Conservation (phyloP, 75 land plant genomes). For the Selaginella tamariscina region DNA sequence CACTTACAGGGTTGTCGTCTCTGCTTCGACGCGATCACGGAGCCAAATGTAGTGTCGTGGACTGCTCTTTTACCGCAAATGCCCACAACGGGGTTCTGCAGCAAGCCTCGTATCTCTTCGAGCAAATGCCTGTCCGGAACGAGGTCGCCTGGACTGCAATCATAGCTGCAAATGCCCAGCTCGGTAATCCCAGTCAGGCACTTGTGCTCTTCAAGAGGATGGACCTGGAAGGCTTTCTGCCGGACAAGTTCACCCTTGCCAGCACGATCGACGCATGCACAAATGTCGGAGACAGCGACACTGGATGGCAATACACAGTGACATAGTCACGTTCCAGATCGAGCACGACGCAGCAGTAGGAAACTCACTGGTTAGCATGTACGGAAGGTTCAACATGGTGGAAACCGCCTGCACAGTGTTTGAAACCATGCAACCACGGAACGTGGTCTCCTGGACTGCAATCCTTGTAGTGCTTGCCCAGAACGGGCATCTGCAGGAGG, state of each 20-base stretch:
- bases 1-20: background rate
- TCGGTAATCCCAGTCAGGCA: background rate
- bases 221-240: background rate
- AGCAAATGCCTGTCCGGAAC: conserved; percentile 3
- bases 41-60: conserved; percentile 5
- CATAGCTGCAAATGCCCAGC: background rate
- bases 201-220: background rate
- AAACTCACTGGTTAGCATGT: background rate
- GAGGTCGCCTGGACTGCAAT: conserved; percentile 8
- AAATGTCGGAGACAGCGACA: background rate
- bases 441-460: conserved; percentile 19
- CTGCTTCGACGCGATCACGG: background rate
- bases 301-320: background rate
- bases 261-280: background rate
- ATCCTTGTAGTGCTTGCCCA: conserved; percentile 27
- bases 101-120: background rate
- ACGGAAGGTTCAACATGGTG: background rate
- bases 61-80: conserved; percentile 2
- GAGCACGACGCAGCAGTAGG: background rate
- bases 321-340: background rate
- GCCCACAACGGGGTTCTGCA: conserved; percentile 5
- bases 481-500: conserved; percentile 14
- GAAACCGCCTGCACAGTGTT: background rate
- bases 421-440: conserved; percentile 7
- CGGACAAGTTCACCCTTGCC: background rate